Evolutionary conservation across 306 rosid genomes (phyloP).

Genomic region (Malus sylvestris): DNA sequence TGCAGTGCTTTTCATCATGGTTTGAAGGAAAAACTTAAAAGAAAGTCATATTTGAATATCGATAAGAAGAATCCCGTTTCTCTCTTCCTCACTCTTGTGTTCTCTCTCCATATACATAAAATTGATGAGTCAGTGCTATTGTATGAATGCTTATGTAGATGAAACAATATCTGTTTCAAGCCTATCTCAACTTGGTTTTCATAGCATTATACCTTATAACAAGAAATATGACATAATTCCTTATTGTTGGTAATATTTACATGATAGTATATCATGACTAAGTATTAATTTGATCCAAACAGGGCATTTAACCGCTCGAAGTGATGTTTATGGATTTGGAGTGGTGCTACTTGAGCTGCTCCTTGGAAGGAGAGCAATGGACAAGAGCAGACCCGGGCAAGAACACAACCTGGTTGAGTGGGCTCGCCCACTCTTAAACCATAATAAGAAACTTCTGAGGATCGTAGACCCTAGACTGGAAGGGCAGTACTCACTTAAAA

Average conservation of each 20-base stretch:
- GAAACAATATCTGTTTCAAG: not conserved
- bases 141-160: not conserved
- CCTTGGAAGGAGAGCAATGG: constrained; percentile 80
- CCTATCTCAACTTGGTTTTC: not conserved
- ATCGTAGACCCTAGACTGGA: constrained; percentile 79
- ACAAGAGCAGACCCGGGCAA: constrained; percentile 87
- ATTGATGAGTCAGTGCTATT: not conserved
- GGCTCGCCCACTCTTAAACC: constrained; percentile 81
- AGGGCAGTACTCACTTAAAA: constrained; percentile 65
- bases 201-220: not conserved
- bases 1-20: not conserved
- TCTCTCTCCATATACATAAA: not conserved
- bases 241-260: not conserved
- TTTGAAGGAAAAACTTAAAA: not conserved
- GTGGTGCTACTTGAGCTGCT: constrained; percentile 89
- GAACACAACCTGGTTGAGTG: constrained; percentile 91
- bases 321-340: constrained; percentile 92
- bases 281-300: constrained; percentile 24
- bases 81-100: not conserved
- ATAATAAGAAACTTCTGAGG: constrained; percentile 65
- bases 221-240: not conserved
- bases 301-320: constrained; percentile 93
- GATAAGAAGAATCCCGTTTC: not conserved
- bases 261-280: constrained; percentile 4
- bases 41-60: not conserved